Evolutionary conservation across 2,329 filamentous ascomycete species (phyloP).

Genomic region (Xylariaceae sp.): DNA sequence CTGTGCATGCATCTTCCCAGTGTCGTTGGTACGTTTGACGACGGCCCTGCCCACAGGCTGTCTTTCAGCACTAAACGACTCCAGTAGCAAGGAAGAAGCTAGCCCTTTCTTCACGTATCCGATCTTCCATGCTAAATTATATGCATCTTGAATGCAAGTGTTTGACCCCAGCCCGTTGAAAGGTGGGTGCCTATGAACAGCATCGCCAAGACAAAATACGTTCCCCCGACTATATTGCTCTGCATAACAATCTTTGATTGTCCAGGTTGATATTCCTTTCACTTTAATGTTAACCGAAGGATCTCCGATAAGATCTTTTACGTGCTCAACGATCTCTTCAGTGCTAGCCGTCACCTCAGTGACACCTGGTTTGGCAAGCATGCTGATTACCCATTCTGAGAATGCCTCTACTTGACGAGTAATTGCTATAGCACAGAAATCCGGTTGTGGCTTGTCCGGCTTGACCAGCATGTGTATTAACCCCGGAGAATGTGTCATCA

Average conservation of each 20-base stretch:
- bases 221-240: slow-evolving; percentile 20
- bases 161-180: slow-evolving; percentile 21
- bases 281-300: slow-evolving; percentile 8
- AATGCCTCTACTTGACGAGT: slow-evolving; percentile 22
- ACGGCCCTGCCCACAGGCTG: slow-evolving; percentile 23
- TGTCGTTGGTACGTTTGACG: slow-evolving; percentile 19
- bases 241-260: slow-evolving; percentile 21
- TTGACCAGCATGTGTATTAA: slow-evolving; percentile 23
- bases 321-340: slow-evolving; percentile 18
- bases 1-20: slow-evolving; percentile 16
- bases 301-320: slow-evolving; percentile 20
- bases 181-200: slow-evolving; percentile 21
- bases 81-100: slow-evolving; percentile 17
- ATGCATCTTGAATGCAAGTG: slow-evolving; percentile 27
- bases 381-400: slow-evolving; percentile 22
- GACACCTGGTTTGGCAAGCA: slow-evolving; percentile 21
- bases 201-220: slow-evolving; percentile 22
- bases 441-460: slow-evolving; percentile 20
- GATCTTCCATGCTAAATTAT: slow-evolving; percentile 27
- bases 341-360: slow-evolving; percentile 13
- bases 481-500: slow-evolving; percentile 17
- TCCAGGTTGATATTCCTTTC: slow-evolving; percentile 17
- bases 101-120: slow-evolving; percentile 18
- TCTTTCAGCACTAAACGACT: slow-evolving; percentile 19
- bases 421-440: slow-evolving; percentile 22